These are phyloP conservation scores for Elsinoe perseae DNA, from an alignment of 2,329 filamentous ascomycete species.

Conservation along the genomic window DNA sequence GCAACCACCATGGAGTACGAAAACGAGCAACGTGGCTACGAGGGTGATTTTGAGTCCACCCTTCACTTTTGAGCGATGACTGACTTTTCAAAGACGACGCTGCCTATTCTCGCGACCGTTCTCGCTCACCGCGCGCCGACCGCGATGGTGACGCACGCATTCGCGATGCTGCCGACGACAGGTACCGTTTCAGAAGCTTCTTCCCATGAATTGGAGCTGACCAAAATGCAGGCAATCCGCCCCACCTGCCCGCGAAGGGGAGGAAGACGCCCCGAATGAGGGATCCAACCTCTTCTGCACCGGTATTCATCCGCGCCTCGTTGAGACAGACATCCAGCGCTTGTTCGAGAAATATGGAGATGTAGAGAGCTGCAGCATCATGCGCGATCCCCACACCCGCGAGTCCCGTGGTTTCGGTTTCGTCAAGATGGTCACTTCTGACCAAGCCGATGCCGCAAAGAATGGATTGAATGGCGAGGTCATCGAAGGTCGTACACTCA, in stretches of 20 bases:
- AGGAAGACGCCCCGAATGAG: constrained; percentile 76
- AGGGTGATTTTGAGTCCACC: constrained; percentile 44
- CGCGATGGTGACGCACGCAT: constrained; percentile 50
- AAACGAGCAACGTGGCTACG: constrained; percentile 57
- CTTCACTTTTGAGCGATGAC: constrained; percentile 14
- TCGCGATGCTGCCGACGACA: constrained; percentile 48
- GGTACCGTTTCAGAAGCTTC: constrained; percentile 20
- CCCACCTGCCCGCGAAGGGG: constrained; percentile 52
- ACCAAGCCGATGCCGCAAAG: constrained; percentile 93
- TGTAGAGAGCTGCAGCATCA: constrained; percentile 99
- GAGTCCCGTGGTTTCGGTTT: constrained; percentile 98
- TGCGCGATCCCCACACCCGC: constrained; percentile 96
- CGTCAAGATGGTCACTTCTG: constrained; percentile 95
- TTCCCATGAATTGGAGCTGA: neutral
- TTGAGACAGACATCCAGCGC: constrained; percentile 81
- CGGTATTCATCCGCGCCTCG: constrained; percentile 87
- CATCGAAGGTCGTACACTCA: constrained; percentile 89
- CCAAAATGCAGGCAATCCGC: constrained; percentile 40
- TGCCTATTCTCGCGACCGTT: constrained; percentile 57
- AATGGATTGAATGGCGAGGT: constrained; percentile 91
- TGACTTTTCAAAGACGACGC: constrained; percentile 45
- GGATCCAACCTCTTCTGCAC: constrained; percentile 99
- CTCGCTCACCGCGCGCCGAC: constrained; percentile 54
- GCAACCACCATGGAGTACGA: constrained; percentile 54
- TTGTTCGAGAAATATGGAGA: constrained; percentile 98